A percentile compares a stretch with the other conserved stretches of the same genome.
Evolutionary conservation across 805 yeast species (phyloP).

Genomic region (Kuraishia cidri): DNA sequence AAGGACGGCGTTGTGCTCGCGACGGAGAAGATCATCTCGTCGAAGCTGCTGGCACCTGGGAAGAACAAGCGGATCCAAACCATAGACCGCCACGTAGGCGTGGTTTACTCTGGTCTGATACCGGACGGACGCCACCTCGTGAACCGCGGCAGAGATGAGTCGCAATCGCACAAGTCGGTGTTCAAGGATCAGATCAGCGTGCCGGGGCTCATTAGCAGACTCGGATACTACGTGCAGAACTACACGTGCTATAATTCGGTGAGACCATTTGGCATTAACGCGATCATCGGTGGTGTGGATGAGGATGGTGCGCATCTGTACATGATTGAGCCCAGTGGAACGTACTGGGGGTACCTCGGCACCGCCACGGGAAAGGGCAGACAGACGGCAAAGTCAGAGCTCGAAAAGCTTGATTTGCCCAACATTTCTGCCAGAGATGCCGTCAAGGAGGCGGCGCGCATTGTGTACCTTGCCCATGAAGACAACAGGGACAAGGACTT

Average conservation of each 20-base stretch:
- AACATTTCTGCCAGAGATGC: conserved; percentile 72
- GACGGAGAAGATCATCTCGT: conserved; percentile 84
- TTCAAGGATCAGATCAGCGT: conserved; percentile 74
- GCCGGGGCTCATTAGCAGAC: conserved; percentile 74
- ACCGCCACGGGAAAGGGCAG: conserved; percentile 99
- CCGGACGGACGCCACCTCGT: conserved; percentile 97
- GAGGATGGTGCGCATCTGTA: conserved; percentile 84
- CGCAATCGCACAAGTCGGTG: conserved; percentile 63
- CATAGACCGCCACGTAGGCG: conserved; percentile 89
- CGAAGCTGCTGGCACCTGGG: conserved; percentile 83
- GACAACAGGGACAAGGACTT: conserved; percentile 97
- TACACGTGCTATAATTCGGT: conserved; percentile 95
- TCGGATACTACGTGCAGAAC: conserved; percentile 90
- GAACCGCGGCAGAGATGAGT: conserved; percentile 87
- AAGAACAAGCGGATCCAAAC: conserved; percentile 89
- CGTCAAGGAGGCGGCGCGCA: conserved; percentile 87
- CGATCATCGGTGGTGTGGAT: conserved; percentile 92
- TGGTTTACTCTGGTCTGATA: conserved; percentile 87
- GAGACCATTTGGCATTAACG: conserved; percentile 92
- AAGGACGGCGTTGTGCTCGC: conserved; percentile 95
- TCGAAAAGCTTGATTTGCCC: conserved; percentile 79
- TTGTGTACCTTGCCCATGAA: conserved; percentile 91
- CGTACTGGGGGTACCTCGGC: conserved; percentile 95
- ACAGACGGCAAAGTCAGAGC: conserved; percentile 94
- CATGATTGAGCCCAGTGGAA: conserved; percentile 97